phyloP scores from a whole-genome alignment of 352 stramenopile species.

The Phytopythium vexans region DNA sequence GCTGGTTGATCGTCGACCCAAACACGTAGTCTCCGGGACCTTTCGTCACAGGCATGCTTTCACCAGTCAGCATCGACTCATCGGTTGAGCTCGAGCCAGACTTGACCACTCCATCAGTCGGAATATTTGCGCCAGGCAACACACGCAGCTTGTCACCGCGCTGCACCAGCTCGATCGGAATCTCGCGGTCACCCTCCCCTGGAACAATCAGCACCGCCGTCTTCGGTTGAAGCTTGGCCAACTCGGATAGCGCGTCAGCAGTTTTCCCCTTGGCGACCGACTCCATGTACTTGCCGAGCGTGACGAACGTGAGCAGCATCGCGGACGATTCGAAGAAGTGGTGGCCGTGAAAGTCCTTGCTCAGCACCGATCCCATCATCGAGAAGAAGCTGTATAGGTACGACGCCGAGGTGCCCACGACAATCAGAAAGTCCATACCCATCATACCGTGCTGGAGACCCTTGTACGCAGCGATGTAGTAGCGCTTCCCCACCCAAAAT shows the following conservation, averaged over 20 bases:
- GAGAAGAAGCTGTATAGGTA: constrained; percentile 86
- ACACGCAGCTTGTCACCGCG: constrained; percentile 74
- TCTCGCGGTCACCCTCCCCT: constrained; percentile 58
- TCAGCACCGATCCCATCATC: constrained; percentile 60
- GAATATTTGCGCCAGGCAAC: constrained; percentile 68
- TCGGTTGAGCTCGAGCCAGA: constrained; percentile 63
- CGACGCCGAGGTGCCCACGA: constrained; percentile 79
- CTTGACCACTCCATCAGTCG: constrained; percentile 80
- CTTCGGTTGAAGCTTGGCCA: constrained; percentile 79
- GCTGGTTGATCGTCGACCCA: constrained; percentile 80
- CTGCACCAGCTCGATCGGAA: constrained; percentile 83
- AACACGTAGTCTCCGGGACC: constrained; percentile 73
- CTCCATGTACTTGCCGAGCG: constrained; percentile 88
- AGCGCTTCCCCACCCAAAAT: constrained; percentile 75
- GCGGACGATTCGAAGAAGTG: constrained; percentile 88
- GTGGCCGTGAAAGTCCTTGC: constrained; percentile 64
- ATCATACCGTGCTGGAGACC: constrained; percentile 81
- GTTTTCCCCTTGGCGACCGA: constrained; percentile 86
- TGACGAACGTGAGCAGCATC: constrained; percentile 87
- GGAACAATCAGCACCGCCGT: constrained; percentile 57
- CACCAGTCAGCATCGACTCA: constrained; percentile 84
- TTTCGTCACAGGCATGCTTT: constrained; percentile 88
- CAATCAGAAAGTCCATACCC: constrained; percentile 89
- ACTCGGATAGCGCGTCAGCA: constrained; percentile 61
- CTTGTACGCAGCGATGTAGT: constrained; percentile 82